These are phyloP conservation scores for Oryza glumipatula DNA, from an alignment of 176 grass and related monocot species.

Conservation along the genomic window DNA sequence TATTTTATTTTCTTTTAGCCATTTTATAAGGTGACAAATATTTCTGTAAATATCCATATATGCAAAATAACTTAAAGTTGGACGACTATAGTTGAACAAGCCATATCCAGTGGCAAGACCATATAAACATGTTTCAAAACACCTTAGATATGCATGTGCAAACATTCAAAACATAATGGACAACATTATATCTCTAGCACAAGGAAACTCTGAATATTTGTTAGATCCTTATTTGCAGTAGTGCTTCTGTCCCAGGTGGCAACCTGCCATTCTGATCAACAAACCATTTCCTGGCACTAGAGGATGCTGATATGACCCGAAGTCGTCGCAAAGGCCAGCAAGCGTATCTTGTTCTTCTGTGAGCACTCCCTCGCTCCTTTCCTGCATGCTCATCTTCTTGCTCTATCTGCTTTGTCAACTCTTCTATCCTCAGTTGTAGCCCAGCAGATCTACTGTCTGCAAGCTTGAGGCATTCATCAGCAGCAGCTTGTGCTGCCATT, in stretches of 20 bases:
- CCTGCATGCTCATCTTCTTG: constrained; percentile 48
- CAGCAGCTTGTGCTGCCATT: constrained; percentile 83
- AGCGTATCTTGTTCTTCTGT: constrained; percentile 51
- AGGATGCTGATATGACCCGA: constrained; percentile 45
- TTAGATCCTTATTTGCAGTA: constrained; percentile 67
- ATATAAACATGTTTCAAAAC: neutral
- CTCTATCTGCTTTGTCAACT: constrained; percentile 74
- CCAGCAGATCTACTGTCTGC: constrained; percentile 68
- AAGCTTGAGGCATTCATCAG: constrained; percentile 70
- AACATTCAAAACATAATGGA: neutral
- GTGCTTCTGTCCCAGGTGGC: constrained; percentile 65
- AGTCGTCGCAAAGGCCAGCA: constrained; percentile 79
- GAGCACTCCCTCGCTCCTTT: constrained; percentile 34
- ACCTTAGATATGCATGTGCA: neutral
- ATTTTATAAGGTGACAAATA: constrained; percentile 3
- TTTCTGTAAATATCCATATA: constrained; percentile 12
- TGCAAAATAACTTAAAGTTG: constrained; percentile 7
- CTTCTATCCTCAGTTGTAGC: constrained; percentile 71
- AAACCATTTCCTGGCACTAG: constrained; percentile 45
- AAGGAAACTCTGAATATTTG: neutral
- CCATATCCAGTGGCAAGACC: neutral
- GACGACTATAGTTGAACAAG: constrained; percentile 1
- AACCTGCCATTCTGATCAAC: constrained; percentile 54
- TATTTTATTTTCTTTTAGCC: constrained; percentile 18
- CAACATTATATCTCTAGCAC: neutral